Conservation (phyloP, 2,329 filamentous ascomycete species). For the Neopestalotiopsis rosae region DNA sequence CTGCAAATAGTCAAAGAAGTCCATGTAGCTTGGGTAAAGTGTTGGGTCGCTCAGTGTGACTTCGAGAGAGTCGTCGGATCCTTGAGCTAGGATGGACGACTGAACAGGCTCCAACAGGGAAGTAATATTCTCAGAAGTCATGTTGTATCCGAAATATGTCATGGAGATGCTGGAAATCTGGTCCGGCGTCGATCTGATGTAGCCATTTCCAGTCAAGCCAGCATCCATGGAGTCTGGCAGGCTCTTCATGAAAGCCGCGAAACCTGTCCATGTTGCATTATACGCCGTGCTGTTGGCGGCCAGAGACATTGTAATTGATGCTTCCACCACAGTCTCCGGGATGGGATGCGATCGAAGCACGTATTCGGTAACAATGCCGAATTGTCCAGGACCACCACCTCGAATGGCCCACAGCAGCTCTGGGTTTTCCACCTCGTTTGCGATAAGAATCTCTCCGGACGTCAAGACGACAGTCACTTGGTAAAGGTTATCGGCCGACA, state of each 20-base stretch:
- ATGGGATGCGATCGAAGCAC: slow-evolving; percentile 21
- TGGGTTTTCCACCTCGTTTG: slow-evolving; percentile 21
- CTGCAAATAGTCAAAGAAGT: neutral
- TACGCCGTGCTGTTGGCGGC: neutral
- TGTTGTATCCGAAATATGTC: neutral
- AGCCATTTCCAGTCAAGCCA: slow-evolving; percentile 1
- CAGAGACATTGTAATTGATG: neutral
- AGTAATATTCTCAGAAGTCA: neutral
- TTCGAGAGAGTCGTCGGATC: neutral
- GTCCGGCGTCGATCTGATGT: neutral
- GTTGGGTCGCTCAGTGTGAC: neutral
- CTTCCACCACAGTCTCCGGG: slow-evolving; percentile 10
- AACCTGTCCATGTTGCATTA: neutral
- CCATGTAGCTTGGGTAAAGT: neutral
- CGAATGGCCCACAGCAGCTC: slow-evolving; percentile 25
- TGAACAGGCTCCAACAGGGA: neutral
- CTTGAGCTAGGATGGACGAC: neutral
- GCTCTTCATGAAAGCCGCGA: neutral
- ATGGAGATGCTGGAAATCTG: neutral
- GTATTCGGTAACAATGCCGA: slow-evolving; percentile 24
- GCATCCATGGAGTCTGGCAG: slow-evolving; percentile 1
- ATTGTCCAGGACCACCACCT: slow-evolving; percentile 23
- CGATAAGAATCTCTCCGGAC: slow-evolving; percentile 24
- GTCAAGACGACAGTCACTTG: slow-evolving; percentile 24
- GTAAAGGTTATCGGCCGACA: slow-evolving; percentile 61